Evolutionary conservation across 257 asterid species (phyloP), one percentile per base, ranked within the genome.

Genomic region (Linderniella brevidens): DNA sequence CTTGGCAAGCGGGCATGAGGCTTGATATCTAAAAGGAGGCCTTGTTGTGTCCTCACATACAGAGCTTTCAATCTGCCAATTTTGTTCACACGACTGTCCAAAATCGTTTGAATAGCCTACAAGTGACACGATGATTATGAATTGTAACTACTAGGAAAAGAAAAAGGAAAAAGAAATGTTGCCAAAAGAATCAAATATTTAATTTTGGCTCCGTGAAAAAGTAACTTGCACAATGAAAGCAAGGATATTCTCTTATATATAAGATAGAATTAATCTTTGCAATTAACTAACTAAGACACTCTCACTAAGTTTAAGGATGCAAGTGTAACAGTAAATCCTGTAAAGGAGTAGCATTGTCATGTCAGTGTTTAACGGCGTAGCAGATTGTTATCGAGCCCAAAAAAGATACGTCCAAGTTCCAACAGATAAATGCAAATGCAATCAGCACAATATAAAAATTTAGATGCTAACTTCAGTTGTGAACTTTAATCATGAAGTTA

Each of bases 1-100:
- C 98, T 80, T 3, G 98, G 95, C 69, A 88, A 78, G 48, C 94
- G 95, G 47, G 75, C 84, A 61, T 80, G 79, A 51, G 95, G 93
- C 46, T 80, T 84, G 55, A 84, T 78, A 44, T 84, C 80, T 29
- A 88, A 60, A 57, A 88, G 94, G 43, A 72, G 79, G 56, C 88
- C 92, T 63, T 76, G 69, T 55, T 74, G 75, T 17, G 95, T 88
- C 68, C 53, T 88, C 64, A 84, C 98, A 54, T 80, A 88, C 56
- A 88, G 52, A 37, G 95, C 95, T 69, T 76, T 72, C 71, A 84
- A 62, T 53, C 82, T 67, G 41, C 94, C 93, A 55, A 70, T 52
- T 71, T 84, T 84, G 67, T 88, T 88, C 54, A 84, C 64, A 9
- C 92, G 80, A 52, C 95, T 84, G 59, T 88, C 97, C 54, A 87